Conservation (phyloP, 2,329 filamentous ascomycete species). For the Aureobasidium zeae region DNA sequence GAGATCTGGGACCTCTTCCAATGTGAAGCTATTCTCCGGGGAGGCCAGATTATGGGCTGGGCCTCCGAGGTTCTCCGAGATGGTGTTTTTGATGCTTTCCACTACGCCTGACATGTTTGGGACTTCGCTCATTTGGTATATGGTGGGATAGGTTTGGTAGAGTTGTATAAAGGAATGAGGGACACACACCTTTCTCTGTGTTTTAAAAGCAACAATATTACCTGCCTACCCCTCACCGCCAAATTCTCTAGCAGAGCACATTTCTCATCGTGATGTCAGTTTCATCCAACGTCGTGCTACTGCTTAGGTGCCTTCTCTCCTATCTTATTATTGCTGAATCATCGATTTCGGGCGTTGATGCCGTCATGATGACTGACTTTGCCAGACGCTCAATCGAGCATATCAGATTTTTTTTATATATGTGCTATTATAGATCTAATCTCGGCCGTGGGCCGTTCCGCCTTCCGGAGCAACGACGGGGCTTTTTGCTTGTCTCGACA, state of each 20-base stretch:
- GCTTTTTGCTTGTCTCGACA: no score
- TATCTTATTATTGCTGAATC: no score
- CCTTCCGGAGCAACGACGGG: constrained; percentile 7
- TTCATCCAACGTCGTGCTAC: no score
- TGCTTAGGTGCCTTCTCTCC: no score
- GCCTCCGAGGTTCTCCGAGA: constrained; percentile 20
- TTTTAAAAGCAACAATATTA: constrained; percentile 4
- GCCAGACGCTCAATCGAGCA: constrained; percentile 2
- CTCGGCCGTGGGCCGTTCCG: constrained; percentile 8
- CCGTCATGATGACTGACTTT: constrained; percentile 11
- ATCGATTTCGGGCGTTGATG: background rate
- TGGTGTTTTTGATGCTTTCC: constrained; percentile 19
- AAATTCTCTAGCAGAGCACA: no score
- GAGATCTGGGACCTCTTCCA: constrained; percentile 47
- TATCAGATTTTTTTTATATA: constrained; percentile 6
- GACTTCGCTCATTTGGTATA: constrained; percentile 4
- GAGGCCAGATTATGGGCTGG: constrained; percentile 15
- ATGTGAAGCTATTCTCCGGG: constrained; percentile 14
- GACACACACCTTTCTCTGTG: background rate
- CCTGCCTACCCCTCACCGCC: no score
- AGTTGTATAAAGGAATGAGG: background rate
- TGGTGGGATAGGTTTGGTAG: constrained; percentile 1
- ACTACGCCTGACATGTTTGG: constrained; percentile 15
- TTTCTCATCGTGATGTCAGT: constrained; percentile 12
- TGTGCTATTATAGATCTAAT: no score